Evolutionary conservation across 306 rosid genomes (phyloP).

Genomic region (Abrus pulchellus): DNA sequence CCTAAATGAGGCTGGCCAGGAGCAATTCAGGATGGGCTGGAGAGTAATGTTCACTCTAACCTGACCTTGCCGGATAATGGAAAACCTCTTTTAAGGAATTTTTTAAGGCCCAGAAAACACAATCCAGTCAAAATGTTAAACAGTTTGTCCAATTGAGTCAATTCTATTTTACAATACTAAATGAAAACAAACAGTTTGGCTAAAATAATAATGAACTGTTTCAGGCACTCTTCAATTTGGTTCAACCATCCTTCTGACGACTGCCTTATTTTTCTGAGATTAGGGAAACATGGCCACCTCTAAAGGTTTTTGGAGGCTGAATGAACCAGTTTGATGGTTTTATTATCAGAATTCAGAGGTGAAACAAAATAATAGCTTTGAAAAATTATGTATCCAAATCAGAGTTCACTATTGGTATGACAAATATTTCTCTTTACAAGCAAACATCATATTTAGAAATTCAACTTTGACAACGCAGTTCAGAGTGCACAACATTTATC

Average conservation of each 20-base stretch:
- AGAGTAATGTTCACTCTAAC: not conserved
- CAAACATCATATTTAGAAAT: conserved; percentile 19
- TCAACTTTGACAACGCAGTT: not conserved
- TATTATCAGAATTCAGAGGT: not conserved
- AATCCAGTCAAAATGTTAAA: not conserved
- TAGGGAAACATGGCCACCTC: not conserved
- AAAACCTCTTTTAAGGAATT: not conserved
- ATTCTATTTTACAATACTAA: not conserved
- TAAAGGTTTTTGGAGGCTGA: not conserved
- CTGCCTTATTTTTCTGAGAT: not conserved
- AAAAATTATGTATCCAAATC: not conserved
- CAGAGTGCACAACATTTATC: conserved; percentile 24
- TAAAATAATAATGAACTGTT: not conserved
- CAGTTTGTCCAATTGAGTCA: not conserved
- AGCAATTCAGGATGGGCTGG: not conserved
- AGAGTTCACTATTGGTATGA: not conserved
- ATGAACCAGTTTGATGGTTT: not conserved
- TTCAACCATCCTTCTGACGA: not conserved
- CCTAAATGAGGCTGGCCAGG: not conserved
- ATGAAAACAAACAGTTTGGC: not conserved
- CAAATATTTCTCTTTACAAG: not conserved
- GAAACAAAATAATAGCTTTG: not conserved
- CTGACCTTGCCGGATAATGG: not conserved
- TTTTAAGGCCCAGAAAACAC: not conserved
- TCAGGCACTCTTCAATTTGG: not conserved